These are phyloP conservation scores for Sambucus nigra DNA, from an alignment of 129 eudicot species.

Conservation along the genomic window DNA sequence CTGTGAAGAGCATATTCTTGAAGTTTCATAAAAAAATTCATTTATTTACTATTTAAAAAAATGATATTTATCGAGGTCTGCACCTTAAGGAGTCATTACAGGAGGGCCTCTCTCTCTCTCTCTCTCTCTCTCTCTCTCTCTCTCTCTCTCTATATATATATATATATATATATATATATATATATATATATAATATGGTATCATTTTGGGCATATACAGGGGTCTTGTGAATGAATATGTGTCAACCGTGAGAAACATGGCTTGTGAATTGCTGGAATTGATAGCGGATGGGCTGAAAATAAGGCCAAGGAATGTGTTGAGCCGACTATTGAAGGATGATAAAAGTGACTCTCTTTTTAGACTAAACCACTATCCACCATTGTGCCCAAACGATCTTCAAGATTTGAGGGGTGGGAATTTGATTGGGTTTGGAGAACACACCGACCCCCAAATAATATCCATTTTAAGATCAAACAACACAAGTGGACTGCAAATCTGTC, in stretches of 20 bases:
- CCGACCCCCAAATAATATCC: slow-evolving; percentile 41
- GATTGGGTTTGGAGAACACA: slow-evolving; percentile 47
- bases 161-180: too few species aligned
- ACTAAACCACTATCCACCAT: slow-evolving; percentile 68
- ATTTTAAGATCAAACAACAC: slow-evolving; percentile 32
- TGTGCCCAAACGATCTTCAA: slow-evolving; percentile 5
- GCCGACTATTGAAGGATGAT: slow-evolving; percentile 47
- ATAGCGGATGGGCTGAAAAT: slow-evolving; percentile 48
- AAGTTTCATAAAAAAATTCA: too few species aligned
- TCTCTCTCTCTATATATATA: not conserved
- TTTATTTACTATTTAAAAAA: too few species aligned
- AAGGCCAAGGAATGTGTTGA: slow-evolving; percentile 32
- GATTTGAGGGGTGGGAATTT: slow-evolving; percentile 17
- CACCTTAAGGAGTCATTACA: too few species aligned
- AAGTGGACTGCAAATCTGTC: slow-evolving; percentile 37
- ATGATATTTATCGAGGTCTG: too few species aligned
- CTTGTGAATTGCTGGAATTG: slow-evolving; percentile 45
- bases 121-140: too few species aligned
- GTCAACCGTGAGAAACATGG: slow-evolving; percentile 28
- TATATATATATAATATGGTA: not conserved
- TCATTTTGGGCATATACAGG: slow-evolving; percentile 19
- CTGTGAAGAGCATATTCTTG: too few species aligned
- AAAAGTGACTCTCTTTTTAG: slow-evolving; percentile 50
- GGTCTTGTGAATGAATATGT: slow-evolving; percentile 33
- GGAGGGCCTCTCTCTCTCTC: too few species aligned